Conservation (phyloP, 345 rosid genomes). For the Salix arbutifolia region DNA sequence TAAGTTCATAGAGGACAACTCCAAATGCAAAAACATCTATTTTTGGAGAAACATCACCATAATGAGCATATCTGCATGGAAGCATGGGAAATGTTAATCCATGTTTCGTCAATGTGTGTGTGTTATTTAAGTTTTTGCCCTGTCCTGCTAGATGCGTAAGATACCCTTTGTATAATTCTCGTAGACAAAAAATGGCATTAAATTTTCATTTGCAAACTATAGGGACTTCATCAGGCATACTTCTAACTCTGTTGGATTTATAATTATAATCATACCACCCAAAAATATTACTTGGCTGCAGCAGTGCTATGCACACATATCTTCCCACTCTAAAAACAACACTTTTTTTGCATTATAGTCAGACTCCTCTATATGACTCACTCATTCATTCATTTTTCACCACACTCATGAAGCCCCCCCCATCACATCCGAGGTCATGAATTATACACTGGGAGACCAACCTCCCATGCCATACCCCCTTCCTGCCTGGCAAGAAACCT, state of each 20-base stretch:
- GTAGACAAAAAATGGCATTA: not conserved
- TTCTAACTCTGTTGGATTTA: not conserved
- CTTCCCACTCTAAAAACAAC: not conserved
- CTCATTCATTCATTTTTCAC: not conserved
- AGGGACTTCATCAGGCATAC: not conserved
- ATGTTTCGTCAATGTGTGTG: not conserved
- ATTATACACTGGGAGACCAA: not conserved
- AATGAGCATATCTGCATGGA: conserved; percentile 67
- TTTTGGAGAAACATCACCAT: conserved; percentile 87
- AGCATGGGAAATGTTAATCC: conserved; percentile 2
- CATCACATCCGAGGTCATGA: not conserved
- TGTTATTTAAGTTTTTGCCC: not conserved
- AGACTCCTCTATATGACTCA: not conserved
- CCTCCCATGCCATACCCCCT: not conserved
- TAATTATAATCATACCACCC: not conserved
- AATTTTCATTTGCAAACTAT: not conserved
- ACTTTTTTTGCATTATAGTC: not conserved
- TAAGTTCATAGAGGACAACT: conserved; percentile 88
- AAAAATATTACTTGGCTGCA: not conserved
- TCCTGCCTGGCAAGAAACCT: not conserved
- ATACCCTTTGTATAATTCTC: not conserved
- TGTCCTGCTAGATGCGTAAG: not conserved
- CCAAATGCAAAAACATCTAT: conserved; percentile 94
- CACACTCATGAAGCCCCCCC: not conserved
- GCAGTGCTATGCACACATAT: not conserved